phyloP scores from a whole-genome alignment of 2,329 filamentous ascomycete species.

The Monosporascus sp. region DNA sequence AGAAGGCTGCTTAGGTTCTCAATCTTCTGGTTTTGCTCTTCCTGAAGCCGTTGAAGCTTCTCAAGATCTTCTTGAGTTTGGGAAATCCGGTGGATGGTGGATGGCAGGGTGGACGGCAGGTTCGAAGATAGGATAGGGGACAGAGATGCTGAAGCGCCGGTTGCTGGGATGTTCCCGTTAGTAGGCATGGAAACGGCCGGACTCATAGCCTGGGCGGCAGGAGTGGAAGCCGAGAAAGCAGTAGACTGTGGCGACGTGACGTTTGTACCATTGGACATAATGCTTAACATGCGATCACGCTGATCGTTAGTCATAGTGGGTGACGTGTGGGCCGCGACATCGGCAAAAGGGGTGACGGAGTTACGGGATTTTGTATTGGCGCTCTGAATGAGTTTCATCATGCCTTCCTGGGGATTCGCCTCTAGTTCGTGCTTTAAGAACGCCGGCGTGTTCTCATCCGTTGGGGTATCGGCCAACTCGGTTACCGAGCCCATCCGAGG shows the following conservation, averaged over 20 bases:
- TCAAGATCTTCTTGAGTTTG: constrained; percentile 72
- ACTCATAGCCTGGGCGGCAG: constrained; percentile 14
- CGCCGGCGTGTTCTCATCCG: constrained; percentile 38
- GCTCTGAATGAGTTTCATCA: constrained; percentile 62
- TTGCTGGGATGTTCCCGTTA: constrained; percentile 9
- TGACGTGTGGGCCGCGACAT: constrained; percentile 51
- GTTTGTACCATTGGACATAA: constrained; percentile 44
- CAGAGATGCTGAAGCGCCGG: constrained; percentile 30
- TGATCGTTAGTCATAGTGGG: constrained; percentile 52
- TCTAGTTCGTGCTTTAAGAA: constrained; percentile 52
- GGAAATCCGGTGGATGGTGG: constrained; percentile 55
- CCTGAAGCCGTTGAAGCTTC: constrained; percentile 70
- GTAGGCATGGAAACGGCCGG: constrained; percentile 10
- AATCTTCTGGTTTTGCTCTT: constrained; percentile 72
- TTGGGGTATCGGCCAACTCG: constrained; percentile 51
- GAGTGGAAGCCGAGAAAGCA: constrained; percentile 17
- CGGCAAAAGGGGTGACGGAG: constrained; percentile 42
- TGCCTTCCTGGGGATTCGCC: constrained; percentile 52
- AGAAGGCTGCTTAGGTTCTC: constrained; percentile 69
- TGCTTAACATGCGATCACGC: constrained; percentile 51
- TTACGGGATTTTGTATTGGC: constrained; percentile 48
- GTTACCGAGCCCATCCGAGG: constrained; percentile 53
- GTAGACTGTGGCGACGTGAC: constrained; percentile 16
- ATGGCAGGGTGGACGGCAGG: constrained; percentile 40
- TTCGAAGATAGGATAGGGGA: constrained; percentile 51